Evolutionary conservation across 2,329 filamentous ascomycete genomes (phyloP), one percentile per base, ranked within the genome.

Genomic region (Tolypocladium ovalisporum): DNA sequence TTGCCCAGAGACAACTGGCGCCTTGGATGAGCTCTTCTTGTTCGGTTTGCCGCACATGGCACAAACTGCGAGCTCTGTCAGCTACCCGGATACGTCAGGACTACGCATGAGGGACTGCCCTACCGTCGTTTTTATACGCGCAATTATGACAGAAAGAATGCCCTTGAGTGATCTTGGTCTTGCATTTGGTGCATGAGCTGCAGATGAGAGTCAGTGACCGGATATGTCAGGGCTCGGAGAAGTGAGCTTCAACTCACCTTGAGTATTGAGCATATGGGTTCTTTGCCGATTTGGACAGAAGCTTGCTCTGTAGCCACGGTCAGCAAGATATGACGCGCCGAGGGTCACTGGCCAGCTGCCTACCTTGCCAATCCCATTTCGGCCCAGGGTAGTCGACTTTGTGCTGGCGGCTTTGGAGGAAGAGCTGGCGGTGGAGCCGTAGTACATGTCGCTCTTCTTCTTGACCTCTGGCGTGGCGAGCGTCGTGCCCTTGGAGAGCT

Each of bases 381-480:
- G 76, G 5, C 82, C 82, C 37, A 84, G 63, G 2, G 82, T 86
- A 40, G 80, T 73, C 27, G 79, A 77, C 57, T 75, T 77, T 59
- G 73, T 72, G 52, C 67, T 68, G 53, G 70, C 66, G 22, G 68
- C 59, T 60, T 71, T 68, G 57, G 76, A 68, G 27, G 75, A 73
- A 15, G 61, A 58, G 35, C 37, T 56, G 17, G 79, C 74, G 1
- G 81, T 71, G 2, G 83, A 86, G 53, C 83, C 83, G 64, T 83
- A 80, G 68, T 86, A 86, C 73, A 86, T 83, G 55, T 87, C 84
- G 65, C 71, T 82, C 75, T 84, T 86, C 72, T 83, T 84, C 71
- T 86, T 87, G 60, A 87, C 83, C 34, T 76, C 80, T 0, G 84
- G 84, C 0, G 84, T 87, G 60, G 81, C 83, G 57, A 87, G 78